Evolutionary conservation across 2,329 filamentous ascomycete genomes (phyloP).

Genomic region (Hirsutella thompsonii): DNA sequence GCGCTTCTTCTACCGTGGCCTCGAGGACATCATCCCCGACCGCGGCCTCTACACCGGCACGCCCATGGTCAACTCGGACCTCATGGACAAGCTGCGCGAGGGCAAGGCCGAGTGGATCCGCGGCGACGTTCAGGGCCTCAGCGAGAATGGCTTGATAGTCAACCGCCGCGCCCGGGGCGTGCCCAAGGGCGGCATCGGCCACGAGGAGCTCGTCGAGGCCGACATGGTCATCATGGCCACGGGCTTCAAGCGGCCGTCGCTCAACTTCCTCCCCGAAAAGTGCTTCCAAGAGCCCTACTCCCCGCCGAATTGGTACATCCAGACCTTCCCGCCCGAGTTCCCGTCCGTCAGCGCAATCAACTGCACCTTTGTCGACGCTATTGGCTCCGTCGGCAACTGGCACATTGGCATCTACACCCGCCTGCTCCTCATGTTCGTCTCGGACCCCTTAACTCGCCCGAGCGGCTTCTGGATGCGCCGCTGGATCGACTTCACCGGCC

Average conservation of each 20-base stretch:
- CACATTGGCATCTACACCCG: constrained; percentile 85
- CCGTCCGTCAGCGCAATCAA: constrained; percentile 70
- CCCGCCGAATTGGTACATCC: constrained; percentile 80
- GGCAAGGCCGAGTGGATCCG: constrained; percentile 69
- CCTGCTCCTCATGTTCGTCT: constrained; percentile 74
- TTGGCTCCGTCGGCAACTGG: constrained; percentile 75
- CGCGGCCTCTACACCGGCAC: constrained; percentile 74
- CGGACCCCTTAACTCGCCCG: constrained; percentile 64
- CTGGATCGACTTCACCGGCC: constrained; percentile 75
- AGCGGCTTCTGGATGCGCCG: constrained; percentile 63
- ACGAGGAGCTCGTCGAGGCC: constrained; percentile 50
- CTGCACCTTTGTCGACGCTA: constrained; percentile 67
- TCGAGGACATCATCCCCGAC: constrained; percentile 59
- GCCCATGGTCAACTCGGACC: constrained; percentile 75
- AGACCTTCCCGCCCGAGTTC: constrained; percentile 68
- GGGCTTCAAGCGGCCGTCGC: constrained; percentile 61
- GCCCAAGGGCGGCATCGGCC: constrained; percentile 62
- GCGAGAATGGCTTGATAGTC: constrained; percentile 51
- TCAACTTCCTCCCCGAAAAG: constrained; percentile 61
- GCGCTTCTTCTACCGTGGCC: constrained; percentile 72
- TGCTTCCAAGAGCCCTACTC: constrained; percentile 61
- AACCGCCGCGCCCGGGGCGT: constrained; percentile 62
- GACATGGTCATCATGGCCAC: constrained; percentile 78
- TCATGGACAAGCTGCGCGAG: constrained; percentile 61
- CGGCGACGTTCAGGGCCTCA: constrained; percentile 61